Percentiles rank a stretch among this genome's conserved stretches.
Conservation (phyloP, 2,329 filamentous ascomycete genomes). For the Venturia carpophila region DNA sequence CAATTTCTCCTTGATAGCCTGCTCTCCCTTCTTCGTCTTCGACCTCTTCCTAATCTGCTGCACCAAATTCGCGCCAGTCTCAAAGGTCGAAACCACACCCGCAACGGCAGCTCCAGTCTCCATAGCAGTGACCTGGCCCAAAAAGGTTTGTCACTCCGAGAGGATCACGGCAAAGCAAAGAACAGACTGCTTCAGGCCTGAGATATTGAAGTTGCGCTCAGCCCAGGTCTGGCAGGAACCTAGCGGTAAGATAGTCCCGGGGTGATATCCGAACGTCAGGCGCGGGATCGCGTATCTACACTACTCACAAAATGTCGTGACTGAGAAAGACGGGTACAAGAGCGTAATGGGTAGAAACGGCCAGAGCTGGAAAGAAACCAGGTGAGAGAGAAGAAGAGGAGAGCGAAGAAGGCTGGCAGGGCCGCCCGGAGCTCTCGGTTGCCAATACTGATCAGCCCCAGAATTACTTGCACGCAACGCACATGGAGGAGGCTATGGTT, state of each 20-base stretch:
- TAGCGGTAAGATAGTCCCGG: background rate
- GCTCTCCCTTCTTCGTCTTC: constrained; percentile 26
- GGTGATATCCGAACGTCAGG: background rate
- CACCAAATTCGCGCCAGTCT: constrained; percentile 34
- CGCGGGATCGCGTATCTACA: background rate
- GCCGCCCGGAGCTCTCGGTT: background rate
- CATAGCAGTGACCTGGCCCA: constrained; percentile 10
- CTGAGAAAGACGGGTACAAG: background rate
- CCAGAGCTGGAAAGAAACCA: background rate
- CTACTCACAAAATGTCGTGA: background rate
- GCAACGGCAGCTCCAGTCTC: constrained; percentile 36
- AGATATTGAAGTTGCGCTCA: background rate
- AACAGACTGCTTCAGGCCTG: background rate
- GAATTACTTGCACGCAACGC: background rate
- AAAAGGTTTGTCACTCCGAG: background rate
- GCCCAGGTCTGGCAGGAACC: background rate
- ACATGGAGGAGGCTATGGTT: background rate
- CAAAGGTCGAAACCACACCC: constrained; percentile 37
- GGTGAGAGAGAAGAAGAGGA: background rate
- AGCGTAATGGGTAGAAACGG: background rate
- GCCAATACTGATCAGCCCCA: background rate
- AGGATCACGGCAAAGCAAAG: background rate
- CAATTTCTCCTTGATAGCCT: constrained; percentile 31
- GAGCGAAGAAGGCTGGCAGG: background rate
- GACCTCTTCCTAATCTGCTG: constrained; percentile 30